Percentiles rank a stretch among this genome's conserved stretches.
Conservation (phyloP, 495 filamentous ascomycete species). For the Rostrohypoxylon terebratum region DNA sequence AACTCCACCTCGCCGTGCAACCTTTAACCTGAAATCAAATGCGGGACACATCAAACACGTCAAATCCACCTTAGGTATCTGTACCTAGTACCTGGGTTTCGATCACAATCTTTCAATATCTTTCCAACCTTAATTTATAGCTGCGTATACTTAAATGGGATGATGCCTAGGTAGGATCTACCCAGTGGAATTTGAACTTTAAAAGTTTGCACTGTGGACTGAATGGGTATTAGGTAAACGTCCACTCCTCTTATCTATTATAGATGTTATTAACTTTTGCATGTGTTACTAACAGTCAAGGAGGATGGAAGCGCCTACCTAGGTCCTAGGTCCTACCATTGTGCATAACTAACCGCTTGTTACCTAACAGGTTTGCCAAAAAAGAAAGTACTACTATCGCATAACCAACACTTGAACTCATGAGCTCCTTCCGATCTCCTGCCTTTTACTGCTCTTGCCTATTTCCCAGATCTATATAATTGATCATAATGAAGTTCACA, state of each 20-base stretch:
- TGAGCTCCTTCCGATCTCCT: background rate
- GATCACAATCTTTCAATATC: background rate
- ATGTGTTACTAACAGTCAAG: background rate
- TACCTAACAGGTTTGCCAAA: background rate
- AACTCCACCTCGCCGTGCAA: background rate
- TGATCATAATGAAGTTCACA: background rate
- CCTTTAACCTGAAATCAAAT: constrained; percentile 1
- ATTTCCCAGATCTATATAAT: background rate
- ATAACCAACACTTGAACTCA: background rate
- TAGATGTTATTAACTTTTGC: background rate
- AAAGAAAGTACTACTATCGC: background rate
- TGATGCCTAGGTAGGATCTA: background rate
- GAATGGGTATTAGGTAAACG: background rate
- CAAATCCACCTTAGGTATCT: background rate
- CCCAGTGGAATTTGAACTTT: background rate
- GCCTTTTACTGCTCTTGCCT: background rate
- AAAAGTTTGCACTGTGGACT: background rate
- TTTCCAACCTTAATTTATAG: background rate
- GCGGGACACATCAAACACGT: background rate
- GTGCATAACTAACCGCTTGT: background rate
- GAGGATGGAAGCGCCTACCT: background rate
- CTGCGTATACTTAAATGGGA: background rate
- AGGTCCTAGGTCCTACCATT: no score
- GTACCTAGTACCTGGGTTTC: background rate
- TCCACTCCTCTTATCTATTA: background rate